Percentiles rank a stretch among this genome's conserved stretches.
Evolutionary conservation across 2,329 filamentous ascomycete genomes (phyloP).

Genomic region (Exophiala dermatitidis): DNA sequence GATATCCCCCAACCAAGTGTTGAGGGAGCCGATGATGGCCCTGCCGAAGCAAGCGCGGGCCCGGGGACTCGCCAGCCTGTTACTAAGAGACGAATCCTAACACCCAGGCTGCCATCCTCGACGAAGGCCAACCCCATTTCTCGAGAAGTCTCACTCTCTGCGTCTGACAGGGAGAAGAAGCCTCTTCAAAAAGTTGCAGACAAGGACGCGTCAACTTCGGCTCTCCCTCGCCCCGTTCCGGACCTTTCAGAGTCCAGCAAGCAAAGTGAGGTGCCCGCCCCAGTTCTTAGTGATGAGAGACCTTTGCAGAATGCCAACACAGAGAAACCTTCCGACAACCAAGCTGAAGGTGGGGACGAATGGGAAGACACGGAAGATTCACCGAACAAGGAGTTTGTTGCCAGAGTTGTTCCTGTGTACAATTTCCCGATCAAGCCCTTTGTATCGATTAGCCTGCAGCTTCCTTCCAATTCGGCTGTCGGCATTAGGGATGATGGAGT

Average conservation of each 20-base stretch:
- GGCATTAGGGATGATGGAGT: slow-evolving; percentile 70
- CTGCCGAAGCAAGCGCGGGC: slow-evolving; percentile 1
- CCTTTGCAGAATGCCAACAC: not conserved
- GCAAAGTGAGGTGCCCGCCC: not conserved
- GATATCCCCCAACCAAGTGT: slow-evolving; percentile 16
- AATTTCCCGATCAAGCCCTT: slow-evolving; percentile 97
- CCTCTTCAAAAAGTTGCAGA: not conserved
- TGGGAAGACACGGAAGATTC: slow-evolving; percentile 77
- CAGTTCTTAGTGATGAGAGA: not conserved
- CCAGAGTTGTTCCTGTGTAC: slow-evolving; percentile 66
- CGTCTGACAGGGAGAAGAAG: slow-evolving; percentile 5
- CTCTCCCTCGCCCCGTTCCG: not conserved
- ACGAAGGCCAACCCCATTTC: slow-evolving; percentile 14
- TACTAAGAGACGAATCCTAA: slow-evolving; percentile 17
- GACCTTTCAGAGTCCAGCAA: not conserved
- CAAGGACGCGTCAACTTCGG: not conserved
- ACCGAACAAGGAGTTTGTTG: slow-evolving; percentile 53
- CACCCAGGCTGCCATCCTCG: slow-evolving; percentile 11
- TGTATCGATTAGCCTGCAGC: slow-evolving; percentile 71
- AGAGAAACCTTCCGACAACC: slow-evolving; percentile 3
- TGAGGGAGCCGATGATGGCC: slow-evolving; percentile 7
- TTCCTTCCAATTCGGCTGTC: slow-evolving; percentile 49
- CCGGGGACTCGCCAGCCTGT: slow-evolving; percentile 8
- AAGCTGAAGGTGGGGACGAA: slow-evolving; percentile 61
- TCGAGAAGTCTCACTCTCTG: slow-evolving; percentile 10